These are phyloP conservation scores for Astrocystis sublimbata DNA, from an alignment of 495 filamentous ascomycete genomes.

Conservation along the genomic window DNA sequence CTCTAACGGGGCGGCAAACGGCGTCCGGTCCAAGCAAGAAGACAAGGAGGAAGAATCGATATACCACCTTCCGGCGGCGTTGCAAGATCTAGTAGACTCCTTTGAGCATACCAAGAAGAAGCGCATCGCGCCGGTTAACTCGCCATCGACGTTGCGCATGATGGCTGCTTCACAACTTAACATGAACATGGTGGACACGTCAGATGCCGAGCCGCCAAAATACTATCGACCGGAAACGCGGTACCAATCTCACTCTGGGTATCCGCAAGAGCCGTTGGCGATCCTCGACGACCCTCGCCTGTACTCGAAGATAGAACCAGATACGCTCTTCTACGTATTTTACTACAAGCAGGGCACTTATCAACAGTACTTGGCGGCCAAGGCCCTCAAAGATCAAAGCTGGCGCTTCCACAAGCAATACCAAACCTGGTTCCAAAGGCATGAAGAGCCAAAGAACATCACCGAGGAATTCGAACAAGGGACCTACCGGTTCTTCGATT, in stretches of 20 bases:
- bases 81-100: conserved; percentile 87
- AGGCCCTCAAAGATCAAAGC: conserved; percentile 92
- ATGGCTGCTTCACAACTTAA: conserved; percentile 68
- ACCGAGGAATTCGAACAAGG: conserved; percentile 98
- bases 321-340: conserved; percentile 98
- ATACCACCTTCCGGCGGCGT: conserved; percentile 87
- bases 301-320: conserved; percentile 86
- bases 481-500: conserved; percentile 98
- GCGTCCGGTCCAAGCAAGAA: conserved; percentile 47
- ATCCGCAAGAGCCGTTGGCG: conserved; percentile 85
- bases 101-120: conserved; percentile 77
- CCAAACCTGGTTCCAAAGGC: conserved; percentile 98
- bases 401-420: conserved; percentile 99
- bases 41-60: conserved; percentile 76
- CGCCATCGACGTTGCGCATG: conserved; percentile 68
- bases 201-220: conserved; percentile 78
- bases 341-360: conserved; percentile 97
- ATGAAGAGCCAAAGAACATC: conserved; percentile 97
- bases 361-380: conserved; percentile 95
- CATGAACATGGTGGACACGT: conserved; percentile 62
- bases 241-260: conserved; percentile 67
- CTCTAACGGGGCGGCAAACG: conserved; percentile 58
- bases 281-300: conserved; percentile 89
- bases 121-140: conserved; percentile 55
- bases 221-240: conserved; percentile 80